A percentile compares a stretch with the other conserved stretches of the same genome.
Evolutionary conservation across 352 stramenopile species (phyloP).

Genomic region (Phytophthora uliginosa): DNA sequence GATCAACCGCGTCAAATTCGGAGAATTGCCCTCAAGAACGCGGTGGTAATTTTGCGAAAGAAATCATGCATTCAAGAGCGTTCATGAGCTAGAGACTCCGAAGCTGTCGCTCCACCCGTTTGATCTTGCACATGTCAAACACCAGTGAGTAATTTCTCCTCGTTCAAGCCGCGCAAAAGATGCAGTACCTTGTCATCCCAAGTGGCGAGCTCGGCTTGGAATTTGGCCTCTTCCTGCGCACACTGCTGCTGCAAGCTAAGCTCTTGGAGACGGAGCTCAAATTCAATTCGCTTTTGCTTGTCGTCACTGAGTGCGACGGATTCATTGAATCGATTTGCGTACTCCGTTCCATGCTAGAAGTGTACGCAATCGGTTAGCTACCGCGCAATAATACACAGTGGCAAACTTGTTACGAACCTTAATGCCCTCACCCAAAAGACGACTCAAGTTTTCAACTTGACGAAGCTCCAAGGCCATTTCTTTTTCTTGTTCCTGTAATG

Average conservation of each 20-base stretch:
- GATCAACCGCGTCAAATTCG: slow-evolving; percentile 7
- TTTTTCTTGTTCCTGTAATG: slow-evolving; percentile 35
- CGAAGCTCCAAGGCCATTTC: slow-evolving; percentile 15
- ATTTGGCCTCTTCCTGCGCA: slow-evolving; percentile 34
- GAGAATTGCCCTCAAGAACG: slow-evolving; percentile 11
- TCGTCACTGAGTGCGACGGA: slow-evolving; percentile 11
- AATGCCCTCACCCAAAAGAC: slow-evolving; percentile 41
- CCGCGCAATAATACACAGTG: not conserved
- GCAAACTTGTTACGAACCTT: slow-evolving; percentile 26
- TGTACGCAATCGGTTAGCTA: not conserved
- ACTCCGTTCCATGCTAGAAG: slow-evolving; percentile 36
- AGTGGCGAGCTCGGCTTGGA: slow-evolving; percentile 32
- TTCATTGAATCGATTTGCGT: slow-evolving; percentile 18
- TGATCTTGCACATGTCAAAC: slow-evolving; percentile 25
- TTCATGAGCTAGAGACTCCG: slow-evolving; percentile 13
- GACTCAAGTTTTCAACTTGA: slow-evolving; percentile 33
- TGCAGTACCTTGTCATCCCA: slow-evolving; percentile 47
- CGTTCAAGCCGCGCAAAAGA: not conserved
- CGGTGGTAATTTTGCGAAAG: not conserved
- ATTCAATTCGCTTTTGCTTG: slow-evolving; percentile 35
- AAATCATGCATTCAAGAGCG: not conserved
- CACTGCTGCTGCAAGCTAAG: slow-evolving; percentile 39
- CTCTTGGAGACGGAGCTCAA: slow-evolving; percentile 41
- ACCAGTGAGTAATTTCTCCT: not conserved
- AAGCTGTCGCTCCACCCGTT: slow-evolving; percentile 34